Evolutionary conservation across 1,284 basidiomycete species (phyloP).

Genomic region (Phlebopus sp.): DNA sequence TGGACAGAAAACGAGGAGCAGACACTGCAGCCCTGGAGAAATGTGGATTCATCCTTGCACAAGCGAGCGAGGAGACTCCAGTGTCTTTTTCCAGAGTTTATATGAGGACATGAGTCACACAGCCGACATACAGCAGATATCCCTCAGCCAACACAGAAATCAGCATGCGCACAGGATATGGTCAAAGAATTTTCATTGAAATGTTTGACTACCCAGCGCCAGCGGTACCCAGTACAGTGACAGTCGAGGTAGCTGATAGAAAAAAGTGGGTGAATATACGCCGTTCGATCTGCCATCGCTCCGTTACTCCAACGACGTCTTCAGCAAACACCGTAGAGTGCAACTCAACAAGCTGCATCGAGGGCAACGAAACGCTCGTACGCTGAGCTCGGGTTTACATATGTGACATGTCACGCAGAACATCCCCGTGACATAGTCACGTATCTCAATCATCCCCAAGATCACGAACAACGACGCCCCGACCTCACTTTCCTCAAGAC

Average conservation of each 20-base stretch:
- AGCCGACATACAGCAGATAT: constrained; percentile 15
- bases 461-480: constrained; percentile 24
- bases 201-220: too few relatives aligned
- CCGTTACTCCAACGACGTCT: constrained; percentile 33
- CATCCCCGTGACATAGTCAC: constrained; percentile 31
- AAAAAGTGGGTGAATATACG: constrained; percentile 3
- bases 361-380: constrained; percentile 10
- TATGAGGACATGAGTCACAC: not conserved
- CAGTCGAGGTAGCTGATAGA: constrained; percentile 10
- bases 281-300: constrained; percentile 30
- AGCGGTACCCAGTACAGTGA: too few relatives aligned
- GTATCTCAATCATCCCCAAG: constrained; percentile 9
- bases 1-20: not conserved
- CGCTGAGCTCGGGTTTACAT: constrained; percentile 1
- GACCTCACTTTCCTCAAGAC: constrained; percentile 48
- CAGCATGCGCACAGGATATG: too few relatives aligned
- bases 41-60: constrained; percentile 12
- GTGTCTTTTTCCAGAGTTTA: too few relatives aligned
- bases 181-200: too few relatives aligned
- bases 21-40: not conserved
- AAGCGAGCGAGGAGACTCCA: too few relatives aligned
- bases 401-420: constrained; percentile 24
- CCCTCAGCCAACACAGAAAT: constrained; percentile 2
- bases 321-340: constrained; percentile 22
- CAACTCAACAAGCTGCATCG: constrained; percentile 28